phyloP scores from a whole-genome alignment of 345 rosid species.

The Eucalyptus erythrocorys region DNA sequence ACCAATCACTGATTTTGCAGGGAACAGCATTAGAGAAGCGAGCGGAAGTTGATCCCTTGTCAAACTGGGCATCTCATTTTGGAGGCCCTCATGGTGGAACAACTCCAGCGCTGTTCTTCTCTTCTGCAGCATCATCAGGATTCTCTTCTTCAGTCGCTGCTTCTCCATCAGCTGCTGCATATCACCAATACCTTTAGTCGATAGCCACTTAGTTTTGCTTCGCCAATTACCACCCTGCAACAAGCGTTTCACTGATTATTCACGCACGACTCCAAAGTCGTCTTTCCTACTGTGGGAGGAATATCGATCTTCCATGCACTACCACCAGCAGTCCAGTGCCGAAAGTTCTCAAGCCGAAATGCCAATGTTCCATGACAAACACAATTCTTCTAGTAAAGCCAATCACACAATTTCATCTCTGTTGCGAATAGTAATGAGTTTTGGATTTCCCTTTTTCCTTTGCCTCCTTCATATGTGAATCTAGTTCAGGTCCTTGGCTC shows the following conservation, averaged over 20 bases:
- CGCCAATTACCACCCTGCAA: not conserved
- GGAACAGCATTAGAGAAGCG: conserved; percentile 56
- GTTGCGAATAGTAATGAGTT: not conserved
- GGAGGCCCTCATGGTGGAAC: conserved; percentile 7
- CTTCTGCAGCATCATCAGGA: conserved; percentile 91
- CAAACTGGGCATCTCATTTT: not conserved
- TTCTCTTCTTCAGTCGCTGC: conserved; percentile 36
- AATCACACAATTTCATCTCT: not conserved
- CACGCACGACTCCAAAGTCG: not conserved
- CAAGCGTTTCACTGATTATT: not conserved
- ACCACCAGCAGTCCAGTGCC: not conserved
- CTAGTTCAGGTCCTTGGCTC: not conserved
- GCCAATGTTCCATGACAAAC: not conserved
- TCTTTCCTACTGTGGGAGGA: not conserved
- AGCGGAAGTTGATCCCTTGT: conserved; percentile 3
- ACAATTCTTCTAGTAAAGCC: not conserved
- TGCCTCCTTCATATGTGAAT: not conserved
- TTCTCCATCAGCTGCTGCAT: not conserved
- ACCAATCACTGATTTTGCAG: conserved; percentile 5
- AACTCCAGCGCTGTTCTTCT: conserved; percentile 23
- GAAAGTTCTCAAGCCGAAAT: not conserved
- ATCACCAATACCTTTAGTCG: not conserved
- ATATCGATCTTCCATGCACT: not conserved
- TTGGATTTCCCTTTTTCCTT: not conserved
- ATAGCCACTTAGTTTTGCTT: not conserved